Evolutionary conservation across 805 yeast genomes (phyloP).

Genomic region (Zygosaccharomyces siamensis): DNA sequence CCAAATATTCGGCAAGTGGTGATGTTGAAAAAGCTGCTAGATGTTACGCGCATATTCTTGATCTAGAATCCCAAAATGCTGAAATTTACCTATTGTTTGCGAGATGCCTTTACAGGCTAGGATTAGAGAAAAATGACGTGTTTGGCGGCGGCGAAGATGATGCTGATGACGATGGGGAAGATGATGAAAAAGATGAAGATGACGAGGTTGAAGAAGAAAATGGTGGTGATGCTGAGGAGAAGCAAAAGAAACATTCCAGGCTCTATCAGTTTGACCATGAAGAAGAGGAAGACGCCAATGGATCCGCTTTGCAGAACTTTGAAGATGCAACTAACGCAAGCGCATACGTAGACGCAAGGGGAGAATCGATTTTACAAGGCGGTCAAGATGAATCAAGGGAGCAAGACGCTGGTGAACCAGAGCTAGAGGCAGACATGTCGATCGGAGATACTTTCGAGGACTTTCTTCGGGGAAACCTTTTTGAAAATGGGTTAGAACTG

Average conservation of each 20-base stretch:
- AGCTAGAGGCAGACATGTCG: conserved; percentile 8
- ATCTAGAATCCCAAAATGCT: conserved; percentile 12
- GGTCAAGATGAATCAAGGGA: conserved; percentile 6
- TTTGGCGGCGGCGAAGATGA: conserved; percentile 42
- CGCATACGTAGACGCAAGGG: conserved; percentile 3
- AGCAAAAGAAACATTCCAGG: conserved; percentile 8
- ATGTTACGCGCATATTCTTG: conserved; percentile 57
- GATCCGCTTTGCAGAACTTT: neutral
- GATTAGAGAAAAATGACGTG: conserved; percentile 68
- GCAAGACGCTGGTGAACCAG: conserved; percentile 11
- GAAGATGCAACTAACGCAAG: conserved; percentile 7
- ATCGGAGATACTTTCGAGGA: conserved; percentile 11
- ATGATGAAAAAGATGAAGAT: conserved; percentile 27
- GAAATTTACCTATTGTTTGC: conserved; percentile 12
- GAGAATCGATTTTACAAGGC: conserved; percentile 4
- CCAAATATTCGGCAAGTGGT: conserved; percentile 57
- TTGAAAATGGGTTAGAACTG: conserved; percentile 85
- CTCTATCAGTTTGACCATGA: conserved; percentile 24
- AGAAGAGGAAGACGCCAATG: conserved; percentile 22
- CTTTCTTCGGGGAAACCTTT: conserved; percentile 31
- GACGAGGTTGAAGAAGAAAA: conserved; percentile 27
- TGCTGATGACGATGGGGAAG: conserved; percentile 21
- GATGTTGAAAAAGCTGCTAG: conserved; percentile 66
- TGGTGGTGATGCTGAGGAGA: conserved; percentile 42
- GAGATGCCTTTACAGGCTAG: conserved; percentile 70